phyloP scores from a whole-genome alignment of 1,284 basidiomycete species.

The Austroboletus niveus region DNA sequence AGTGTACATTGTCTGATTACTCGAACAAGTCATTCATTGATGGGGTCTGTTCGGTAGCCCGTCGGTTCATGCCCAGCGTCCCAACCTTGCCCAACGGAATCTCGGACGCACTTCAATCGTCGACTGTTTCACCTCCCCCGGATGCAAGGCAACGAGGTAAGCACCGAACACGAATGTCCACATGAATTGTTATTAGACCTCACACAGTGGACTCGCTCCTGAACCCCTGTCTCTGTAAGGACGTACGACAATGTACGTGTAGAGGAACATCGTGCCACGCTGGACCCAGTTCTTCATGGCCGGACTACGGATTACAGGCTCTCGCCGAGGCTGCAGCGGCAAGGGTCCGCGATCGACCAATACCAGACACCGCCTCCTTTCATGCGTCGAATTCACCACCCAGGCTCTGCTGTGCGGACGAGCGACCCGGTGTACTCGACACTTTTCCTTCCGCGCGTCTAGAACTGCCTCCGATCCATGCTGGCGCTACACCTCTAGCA shows the following conservation, averaged over 20 bases:
- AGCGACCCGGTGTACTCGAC: not conserved
- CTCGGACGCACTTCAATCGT: slow-evolving; percentile 40
- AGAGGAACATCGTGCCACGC: slow-evolving; percentile 19
- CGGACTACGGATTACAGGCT: slow-evolving; percentile 39
- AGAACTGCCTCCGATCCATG: slow-evolving; percentile 31
- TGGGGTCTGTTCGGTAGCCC: slow-evolving; percentile 36
- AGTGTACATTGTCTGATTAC: slow-evolving; percentile 16
- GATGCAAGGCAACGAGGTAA: slow-evolving; percentile 54
- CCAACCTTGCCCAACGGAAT: slow-evolving; percentile 66
- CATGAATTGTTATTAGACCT: slow-evolving; percentile 7
- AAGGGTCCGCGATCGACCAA: slow-evolving; percentile 32
- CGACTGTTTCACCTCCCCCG: slow-evolving; percentile 20
- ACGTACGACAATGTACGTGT: slow-evolving; percentile 57
- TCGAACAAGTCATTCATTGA: not conserved
- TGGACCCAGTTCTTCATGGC: slow-evolving; percentile 11
- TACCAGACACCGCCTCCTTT: slow-evolving; percentile 3
- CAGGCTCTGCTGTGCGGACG: slow-evolving; percentile 15
- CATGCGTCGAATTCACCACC: slow-evolving; percentile 6
- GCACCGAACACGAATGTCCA: slow-evolving; percentile 2
- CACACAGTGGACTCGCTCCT: slow-evolving; percentile 53
- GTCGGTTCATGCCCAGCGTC: slow-evolving; percentile 55
- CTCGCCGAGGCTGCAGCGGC: slow-evolving; percentile 50
- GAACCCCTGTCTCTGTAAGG: slow-evolving; percentile 63
- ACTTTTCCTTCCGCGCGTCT: slow-evolving; percentile 6
- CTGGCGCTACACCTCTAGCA: not conserved